Percentiles rank a stretch among this genome's conserved stretches.
phyloP scores from a whole-genome alignment of 805 yeast genomes.

The Maudiozyma turicensis region DNA sequence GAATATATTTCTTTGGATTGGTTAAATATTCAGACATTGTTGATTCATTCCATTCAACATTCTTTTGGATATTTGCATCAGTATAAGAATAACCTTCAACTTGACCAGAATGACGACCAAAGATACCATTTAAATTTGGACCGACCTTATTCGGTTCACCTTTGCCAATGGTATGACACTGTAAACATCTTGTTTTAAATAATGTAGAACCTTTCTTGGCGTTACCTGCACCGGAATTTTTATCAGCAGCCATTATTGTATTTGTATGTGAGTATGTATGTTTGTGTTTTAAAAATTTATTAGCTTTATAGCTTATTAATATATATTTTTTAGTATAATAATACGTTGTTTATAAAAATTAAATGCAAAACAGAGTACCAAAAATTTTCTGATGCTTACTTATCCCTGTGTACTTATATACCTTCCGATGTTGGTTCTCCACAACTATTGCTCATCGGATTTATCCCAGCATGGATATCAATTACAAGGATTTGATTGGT shows the following conservation, averaged over 20 bases:
- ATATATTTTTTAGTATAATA: constrained; percentile 37
- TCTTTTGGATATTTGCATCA: constrained; percentile 96
- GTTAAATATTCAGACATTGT: constrained; percentile 91
- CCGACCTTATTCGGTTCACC: constrained; percentile 99
- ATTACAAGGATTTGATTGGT: no score
- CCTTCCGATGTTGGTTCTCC: no score
- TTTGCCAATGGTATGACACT: constrained; percentile 93
- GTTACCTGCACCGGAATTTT: constrained; percentile 7
- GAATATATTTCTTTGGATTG: constrained; percentile 99
- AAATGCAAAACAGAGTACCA: no score
- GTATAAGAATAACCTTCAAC: constrained; percentile 94
- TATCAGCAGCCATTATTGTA: constrained; percentile 1
- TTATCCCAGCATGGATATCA: no score
- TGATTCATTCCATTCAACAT: constrained; percentile 79
- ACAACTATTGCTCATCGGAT: no score
- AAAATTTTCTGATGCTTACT: no score
- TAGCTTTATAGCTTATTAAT: constrained; percentile 39
- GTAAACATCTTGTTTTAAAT: constrained; percentile 97
- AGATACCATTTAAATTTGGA: constrained; percentile 93
- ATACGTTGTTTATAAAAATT: no score
- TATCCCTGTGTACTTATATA: no score
- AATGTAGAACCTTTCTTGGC: constrained; percentile 95
- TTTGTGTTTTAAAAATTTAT: neutral
- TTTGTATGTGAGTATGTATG: neutral
- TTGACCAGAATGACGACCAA: constrained; percentile 86